Evolutionary conservation across 2,329 filamentous ascomycete species (phyloP), one percentile per base, ranked within the genome.

Genomic region (Fusarium decemcellulare): DNA sequence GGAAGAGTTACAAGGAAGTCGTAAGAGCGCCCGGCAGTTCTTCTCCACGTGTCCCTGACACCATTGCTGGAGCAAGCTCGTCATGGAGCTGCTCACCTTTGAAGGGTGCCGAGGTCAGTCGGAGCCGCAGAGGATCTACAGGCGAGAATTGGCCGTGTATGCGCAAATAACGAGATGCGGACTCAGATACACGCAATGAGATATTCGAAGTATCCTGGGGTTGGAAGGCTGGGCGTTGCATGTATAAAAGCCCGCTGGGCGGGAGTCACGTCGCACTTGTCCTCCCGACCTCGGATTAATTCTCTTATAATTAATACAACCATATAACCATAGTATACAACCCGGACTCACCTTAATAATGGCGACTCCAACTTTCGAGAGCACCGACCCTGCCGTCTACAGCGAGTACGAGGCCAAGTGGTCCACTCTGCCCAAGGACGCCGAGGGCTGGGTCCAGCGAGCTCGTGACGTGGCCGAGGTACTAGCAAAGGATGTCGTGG

Each of bases 321-420:
- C 8, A 9, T 12, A 34, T 12, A 34, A 9, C 32, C 12, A 34
- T 34, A n/a, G 32, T 2, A 36, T 15, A 8, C 0, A 11, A 27
- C n/a, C 27, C 15, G n/a, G 14, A 11, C 27, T 32, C 3, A 18
- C 18, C 47, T 11, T 29, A 37, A 2, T 14, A n/a, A 51, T 51
- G 47, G 36, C 64, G 6, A 44, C 63, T 7, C 32, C 44, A 27
- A 27, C 51, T 2, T 70, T 67, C 34, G 55, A 63, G 9, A 73
- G 61, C 5, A 79, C 79, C 0, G 81, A 83, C 61, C 81, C 80
- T 0, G 70, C 71, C 5, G 77, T 82, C 32, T 83, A 83, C 53
- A 69, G 76, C 3, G 76, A 79, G 48, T 82, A 78, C 44, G 68
- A 76, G 39, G 23, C 73, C 5, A 79, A 79, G 39, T 83, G 81